Base-by-base conservation (phyloP, 1,139 yeast genomes). In the Debaryomyces fabryi region DNA sequence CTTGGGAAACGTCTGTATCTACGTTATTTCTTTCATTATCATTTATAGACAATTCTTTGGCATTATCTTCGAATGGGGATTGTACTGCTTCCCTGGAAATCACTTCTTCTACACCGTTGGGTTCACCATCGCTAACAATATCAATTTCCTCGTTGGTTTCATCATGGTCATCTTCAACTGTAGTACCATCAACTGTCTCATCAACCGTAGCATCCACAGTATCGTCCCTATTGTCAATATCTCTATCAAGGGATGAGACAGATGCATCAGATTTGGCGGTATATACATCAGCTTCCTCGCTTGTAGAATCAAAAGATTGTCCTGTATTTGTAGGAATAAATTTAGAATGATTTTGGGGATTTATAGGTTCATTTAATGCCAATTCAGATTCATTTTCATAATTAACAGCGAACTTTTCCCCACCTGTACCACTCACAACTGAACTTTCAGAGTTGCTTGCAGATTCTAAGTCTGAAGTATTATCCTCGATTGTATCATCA, bases 341-440 rank as follows among this genome's bases (percentile, higher is more conserved):
- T 2, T 4, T 36, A 9, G 36, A 25, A 18, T 27, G 20, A 6
- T 30, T 18, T 9, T 24, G n/a, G 6, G 25, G 43, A 15, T 40
- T 29, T n/a, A 29, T 29, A 23, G 36, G 27, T 10, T 30, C 20
- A 21, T 40, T 40, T 18, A 42, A 24, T 3, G 56, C 55, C 16
- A 55, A 45, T 4, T 57, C 57, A 5, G 66, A 58, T 51, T 68
- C 73, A 50, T 65, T 65, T 53, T 67, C 72, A 47, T 68, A 68
- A 37, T 60, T 59, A 25, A 66, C 53, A 6, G 49, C 60, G 50
- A 61, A 67, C 38, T 62, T 58, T 29, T 55, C 63, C n/a, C 50
- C 52, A 9, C 39, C 37, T 4, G 38, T 29, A 37, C 33, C 42
- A 34, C 30, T 35, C 24, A n/a, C 55, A 16, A 20, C 42, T 5